Percentiles rank a stretch among this genome's conserved stretches.
Evolutionary conservation across 108 stramenopile genomes (phyloP).

Genomic region (Bacterosira constricta): DNA sequence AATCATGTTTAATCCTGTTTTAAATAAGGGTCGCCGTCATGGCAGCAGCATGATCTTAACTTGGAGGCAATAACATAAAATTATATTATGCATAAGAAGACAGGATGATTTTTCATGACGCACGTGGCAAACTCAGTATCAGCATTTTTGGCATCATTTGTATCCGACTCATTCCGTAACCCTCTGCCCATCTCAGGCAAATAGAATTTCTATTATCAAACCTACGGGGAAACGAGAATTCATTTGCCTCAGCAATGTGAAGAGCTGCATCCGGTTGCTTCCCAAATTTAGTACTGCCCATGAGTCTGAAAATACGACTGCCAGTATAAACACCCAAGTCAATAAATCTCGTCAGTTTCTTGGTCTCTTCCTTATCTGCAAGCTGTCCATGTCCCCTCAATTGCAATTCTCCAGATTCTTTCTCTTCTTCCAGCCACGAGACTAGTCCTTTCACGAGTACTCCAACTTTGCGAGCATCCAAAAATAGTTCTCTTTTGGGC

Average conservation of each 20-base stretch:
- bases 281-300: slow-evolving; percentile 86
- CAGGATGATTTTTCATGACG: too few relatives aligned
- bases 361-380: slow-evolving; percentile 49
- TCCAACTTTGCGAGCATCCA: slow-evolving; percentile 69
- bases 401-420: slow-evolving; percentile 50
- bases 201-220: slow-evolving; percentile 65
- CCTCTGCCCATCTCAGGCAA: slow-evolving; percentile 43
- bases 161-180: too few relatives aligned
- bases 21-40: too few relatives aligned
- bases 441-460: slow-evolving; percentile 73
- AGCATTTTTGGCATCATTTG: too few relatives aligned
- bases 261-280: slow-evolving; percentile 70
- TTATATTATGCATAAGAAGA: too few relatives aligned
- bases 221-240: slow-evolving; percentile 56
- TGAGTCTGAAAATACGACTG: slow-evolving; percentile 90
- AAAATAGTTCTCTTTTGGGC: slow-evolving; percentile 61
- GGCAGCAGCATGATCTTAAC: too few relatives aligned
- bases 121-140: too few relatives aligned
- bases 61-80: too few relatives aligned
- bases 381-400: slow-evolving; percentile 49
- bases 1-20: too few relatives aligned
- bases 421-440: slow-evolving; percentile 59
- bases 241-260: slow-evolving; percentile 58
- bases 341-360: slow-evolving; percentile 70
- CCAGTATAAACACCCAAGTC: slow-evolving; percentile 92